A percentile compares a stretch with the other conserved stretches of the same genome.
Conservation (phyloP, 106 monocot species). For the Dioscorea dumetorum region DNA sequence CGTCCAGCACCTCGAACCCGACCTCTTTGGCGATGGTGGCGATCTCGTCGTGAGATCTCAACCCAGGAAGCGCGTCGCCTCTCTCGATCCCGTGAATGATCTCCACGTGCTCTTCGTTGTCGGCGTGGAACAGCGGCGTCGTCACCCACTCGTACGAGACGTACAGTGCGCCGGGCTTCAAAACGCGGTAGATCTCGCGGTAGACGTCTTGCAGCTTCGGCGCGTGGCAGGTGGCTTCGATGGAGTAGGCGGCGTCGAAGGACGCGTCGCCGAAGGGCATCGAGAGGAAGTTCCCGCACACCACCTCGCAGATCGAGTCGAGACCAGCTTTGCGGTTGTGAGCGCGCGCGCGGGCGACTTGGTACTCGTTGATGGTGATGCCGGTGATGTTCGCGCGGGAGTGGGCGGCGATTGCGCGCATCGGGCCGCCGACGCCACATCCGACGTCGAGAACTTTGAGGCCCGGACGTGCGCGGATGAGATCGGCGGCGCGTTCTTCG, state of each 20-base stretch:
- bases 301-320: constrained; percentile 69
- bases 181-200: constrained; percentile 63
- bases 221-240: constrained; percentile 92
- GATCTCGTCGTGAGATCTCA: constrained; percentile 63
- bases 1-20: constrained; percentile 69
- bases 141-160: constrained; percentile 93
- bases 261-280: constrained; percentile 60
- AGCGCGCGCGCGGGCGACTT: constrained; percentile 60
- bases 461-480: constrained; percentile 37
- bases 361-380: constrained; percentile 88
- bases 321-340: constrained; percentile 86
- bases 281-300: constrained; percentile 79
- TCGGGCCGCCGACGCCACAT: constrained; percentile 73
- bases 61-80: constrained; percentile 83
- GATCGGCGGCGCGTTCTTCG: constrained; percentile 61
- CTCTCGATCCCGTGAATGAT: constrained; percentile 76
- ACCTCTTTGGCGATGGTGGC: constrained; percentile 37
- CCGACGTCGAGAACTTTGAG: constrained; percentile 55
- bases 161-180: constrained; percentile 70
- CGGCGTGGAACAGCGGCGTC: constrained; percentile 42
- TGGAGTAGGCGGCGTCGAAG: constrained; percentile 92
- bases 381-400: constrained; percentile 51
- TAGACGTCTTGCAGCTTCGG: constrained; percentile 78
- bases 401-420: constrained; percentile 72
- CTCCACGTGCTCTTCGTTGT: constrained; percentile 59